Base-by-base conservation (phyloP, 768 basidiomycete species). In the Auriscalpium orientale region DNA sequence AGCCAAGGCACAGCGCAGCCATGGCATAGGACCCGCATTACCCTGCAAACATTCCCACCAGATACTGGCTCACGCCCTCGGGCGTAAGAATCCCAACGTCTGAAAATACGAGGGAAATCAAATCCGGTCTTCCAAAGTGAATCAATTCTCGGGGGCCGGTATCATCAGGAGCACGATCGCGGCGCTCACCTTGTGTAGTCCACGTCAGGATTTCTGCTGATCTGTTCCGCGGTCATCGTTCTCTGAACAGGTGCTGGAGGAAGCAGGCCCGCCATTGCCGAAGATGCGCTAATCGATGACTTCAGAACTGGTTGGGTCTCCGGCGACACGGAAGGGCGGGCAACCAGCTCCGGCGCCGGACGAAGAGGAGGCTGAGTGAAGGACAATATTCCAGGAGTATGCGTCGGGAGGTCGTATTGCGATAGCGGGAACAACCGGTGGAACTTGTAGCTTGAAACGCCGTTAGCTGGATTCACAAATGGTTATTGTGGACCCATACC, bases 21-120 rank as follows among this genome's bases (percentile, higher is more conserved):
- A 49, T 49, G 18, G 7, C 22, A 53, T 58, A 46, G 57, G 56
- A 22, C 48, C 50, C 40, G 40, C 38, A 46, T 74, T 66, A 87
- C 62, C 84, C 89, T 60, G 89, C 86, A 74, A 91, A 95, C 85
- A 95, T 93, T 61, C 91, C 92, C 56, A 97, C 94, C 46, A 97
- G 79, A 69, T 95, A 95, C 69, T 94, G 92, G 71, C 91, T 94
- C 61, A 97, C 91, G 56, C 90, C 89, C 72, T 91, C 89, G 35
- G 94, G 92, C 20, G 91, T 93, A 59, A 95, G 76, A 63, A 91
- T 90, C 20, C 95, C 95, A 44, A 98, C 84, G 64, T 98, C 95
- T 55, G 90, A 92, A 67, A 98, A 90, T 38, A 98, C 91, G 38
- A 98, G 79, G 37, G 91, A 88, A 60, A 98, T 95, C 61, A 95